phyloP scores from a whole-genome alignment of 2,329 filamentous ascomycete species.

The Penicillium polonicum region DNA sequence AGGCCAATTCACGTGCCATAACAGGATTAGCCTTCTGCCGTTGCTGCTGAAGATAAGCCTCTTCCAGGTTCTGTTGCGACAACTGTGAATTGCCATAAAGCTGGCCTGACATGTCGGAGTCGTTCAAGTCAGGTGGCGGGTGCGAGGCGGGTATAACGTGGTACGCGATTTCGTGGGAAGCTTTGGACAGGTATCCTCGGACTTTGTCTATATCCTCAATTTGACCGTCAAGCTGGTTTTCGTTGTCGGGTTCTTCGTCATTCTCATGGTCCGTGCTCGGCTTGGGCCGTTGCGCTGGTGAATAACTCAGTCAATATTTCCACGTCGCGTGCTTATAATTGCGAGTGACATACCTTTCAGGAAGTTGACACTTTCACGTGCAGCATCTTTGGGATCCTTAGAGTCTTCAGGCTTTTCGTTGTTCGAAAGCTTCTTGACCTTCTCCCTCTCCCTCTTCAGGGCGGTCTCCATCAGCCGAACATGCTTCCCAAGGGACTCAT shows the following conservation, averaged over 20 bases:
- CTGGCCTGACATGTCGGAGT: slow-evolving; percentile 45
- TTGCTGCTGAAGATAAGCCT: slow-evolving; percentile 59
- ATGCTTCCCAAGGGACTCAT: slow-evolving; percentile 87
- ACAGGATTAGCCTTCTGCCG: slow-evolving; percentile 49
- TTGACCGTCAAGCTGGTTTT: slow-evolving; percentile 50
- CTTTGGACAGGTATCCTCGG: slow-evolving; percentile 62
- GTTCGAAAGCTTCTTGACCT: slow-evolving; percentile 57
- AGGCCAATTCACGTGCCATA: slow-evolving; percentile 54
- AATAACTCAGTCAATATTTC: slow-evolving; percentile 5
- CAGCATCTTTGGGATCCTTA: slow-evolving; percentile 47
- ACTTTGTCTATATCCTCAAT: slow-evolving; percentile 64
- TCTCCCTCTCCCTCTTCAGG: slow-evolving; percentile 75
- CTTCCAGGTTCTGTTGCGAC: slow-evolving; percentile 57
- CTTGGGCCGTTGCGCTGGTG: slow-evolving; percentile 46
- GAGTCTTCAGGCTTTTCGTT: slow-evolving; percentile 52
- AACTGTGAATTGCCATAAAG: slow-evolving; percentile 52
- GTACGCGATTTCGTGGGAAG: slow-evolving; percentile 67
- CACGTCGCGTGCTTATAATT: background rate
- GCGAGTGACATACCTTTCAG: slow-evolving; percentile 36
- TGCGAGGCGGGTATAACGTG: slow-evolving; percentile 65
- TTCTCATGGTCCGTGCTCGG: slow-evolving; percentile 53
- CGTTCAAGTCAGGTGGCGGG: slow-evolving; percentile 54
- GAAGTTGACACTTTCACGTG: slow-evolving; percentile 45
- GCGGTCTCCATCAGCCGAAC: slow-evolving; percentile 86
- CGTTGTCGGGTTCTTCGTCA: slow-evolving; percentile 43